Evolutionary conservation across 2,329 filamentous ascomycete genomes (phyloP).

Genomic region (Colletotrichum phormii): DNA sequence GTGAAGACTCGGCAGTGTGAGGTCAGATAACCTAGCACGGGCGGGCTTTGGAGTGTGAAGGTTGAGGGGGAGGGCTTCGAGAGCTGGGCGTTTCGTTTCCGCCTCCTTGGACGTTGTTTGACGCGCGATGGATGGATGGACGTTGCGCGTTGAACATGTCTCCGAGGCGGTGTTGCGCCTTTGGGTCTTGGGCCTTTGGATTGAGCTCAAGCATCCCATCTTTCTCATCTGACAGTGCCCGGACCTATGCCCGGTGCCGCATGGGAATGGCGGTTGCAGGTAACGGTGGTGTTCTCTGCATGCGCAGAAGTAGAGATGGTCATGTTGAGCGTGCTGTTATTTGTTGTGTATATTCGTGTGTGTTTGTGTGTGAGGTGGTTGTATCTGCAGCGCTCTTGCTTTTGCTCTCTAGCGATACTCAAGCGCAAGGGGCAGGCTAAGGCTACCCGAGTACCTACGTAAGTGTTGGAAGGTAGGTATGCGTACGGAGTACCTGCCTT

Average conservation of each 20-base stretch:
- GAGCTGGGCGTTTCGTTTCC: slow-evolving; percentile 9
- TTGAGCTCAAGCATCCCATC: slow-evolving; percentile 13
- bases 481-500: no score
- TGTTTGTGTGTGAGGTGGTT: not conserved
- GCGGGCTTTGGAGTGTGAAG: not conserved
- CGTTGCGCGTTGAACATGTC: slow-evolving; percentile 7
- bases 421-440: not conserved
- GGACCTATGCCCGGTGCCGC: slow-evolving; percentile 17
- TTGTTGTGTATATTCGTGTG: slow-evolving; percentile 12
- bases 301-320: not conserved
- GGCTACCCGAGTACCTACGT: no score
- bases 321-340: not conserved
- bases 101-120: not conserved
- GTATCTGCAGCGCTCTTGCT: slow-evolving; percentile 5
- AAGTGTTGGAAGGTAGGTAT: no score
- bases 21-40: not conserved
- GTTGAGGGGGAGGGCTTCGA: not conserved
- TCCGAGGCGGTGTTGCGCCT: slow-evolving; percentile 15
- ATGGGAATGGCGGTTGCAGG: not conserved
- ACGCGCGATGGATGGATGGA: slow-evolving; percentile 20
- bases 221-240: slow-evolving; percentile 20
- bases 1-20: not conserved
- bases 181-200: not conserved
- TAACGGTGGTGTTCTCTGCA: not conserved
- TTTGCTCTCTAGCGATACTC: not conserved